A percentile compares a stretch with the other conserved stretches of the same genome.
phyloP scores from a whole-genome alignment of 1,139 yeast species.

The Insectozyma bohioensis region DNA sequence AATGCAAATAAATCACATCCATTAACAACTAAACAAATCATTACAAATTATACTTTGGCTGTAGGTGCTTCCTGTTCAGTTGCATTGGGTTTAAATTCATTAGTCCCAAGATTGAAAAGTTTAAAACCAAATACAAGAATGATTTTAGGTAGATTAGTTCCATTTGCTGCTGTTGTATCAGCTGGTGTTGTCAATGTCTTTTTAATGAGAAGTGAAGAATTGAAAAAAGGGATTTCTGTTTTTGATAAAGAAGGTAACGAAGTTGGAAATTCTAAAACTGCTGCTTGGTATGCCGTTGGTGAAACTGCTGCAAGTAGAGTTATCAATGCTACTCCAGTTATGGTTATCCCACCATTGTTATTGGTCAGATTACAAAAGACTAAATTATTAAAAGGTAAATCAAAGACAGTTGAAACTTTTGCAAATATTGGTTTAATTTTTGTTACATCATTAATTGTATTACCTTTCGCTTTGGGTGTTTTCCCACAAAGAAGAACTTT shows the following conservation, averaged over 20 bases:
- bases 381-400: conserved; percentile 60
- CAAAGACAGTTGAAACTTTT: conserved; percentile 60
- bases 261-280: conserved; percentile 78
- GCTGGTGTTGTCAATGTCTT: conserved; percentile 95
- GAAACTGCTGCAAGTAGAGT: conserved; percentile 96
- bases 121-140: conserved; percentile 67
- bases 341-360: conserved; percentile 91
- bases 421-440: conserved; percentile 84
- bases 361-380: conserved; percentile 74
- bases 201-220: conserved; percentile 93
- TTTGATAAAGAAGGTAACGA: conserved; percentile 64
- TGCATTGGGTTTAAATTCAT: conserved; percentile 85
- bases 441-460: conserved; percentile 77
- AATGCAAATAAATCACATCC: conserved; percentile 96
- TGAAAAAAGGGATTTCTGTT: conserved; percentile 78
- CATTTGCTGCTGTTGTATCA: conserved; percentile 96
- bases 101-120: conserved; percentile 77
- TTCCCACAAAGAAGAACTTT: conserved; percentile 86
- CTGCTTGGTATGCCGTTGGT: conserved; percentile 91
- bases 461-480: conserved; percentile 93
- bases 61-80: conserved; percentile 94
- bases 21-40: conserved; percentile 70
- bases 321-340: conserved; percentile 93
- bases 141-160: conserved; percentile 81
- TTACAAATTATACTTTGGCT: conserved; percentile 79